Base-by-base conservation (phyloP, 192 early-diverging fungal genomes). In the Backusella luteola region DNA sequence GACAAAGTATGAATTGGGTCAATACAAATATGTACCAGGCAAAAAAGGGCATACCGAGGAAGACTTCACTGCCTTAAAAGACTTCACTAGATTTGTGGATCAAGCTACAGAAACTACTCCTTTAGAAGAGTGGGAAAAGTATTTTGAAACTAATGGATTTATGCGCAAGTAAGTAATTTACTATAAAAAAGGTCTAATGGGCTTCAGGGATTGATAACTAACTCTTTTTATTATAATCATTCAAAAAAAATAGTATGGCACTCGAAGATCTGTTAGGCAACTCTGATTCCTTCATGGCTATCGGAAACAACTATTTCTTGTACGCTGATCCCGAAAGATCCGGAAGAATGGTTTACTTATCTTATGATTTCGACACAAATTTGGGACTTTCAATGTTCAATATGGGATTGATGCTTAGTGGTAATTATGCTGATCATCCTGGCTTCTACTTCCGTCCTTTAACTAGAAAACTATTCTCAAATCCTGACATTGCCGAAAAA, bases 371-470 rank as follows among this genome's bases (percentile, higher is more conserved):
- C 5, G 73, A 74, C 21, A 39, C 56, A 6, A 66, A 14, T 23
- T 12, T 74, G 4, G 73, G 73, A n/a, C 4, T 21, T 19, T 21
- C 35, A 34, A 23, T 63, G 19, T 63, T 49, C n/a, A 38, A 41
- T 8, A 11, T 66, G 11, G 11, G n/a, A 29, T 39, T 66, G n/a
- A 66, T 74, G 56, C 35, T 66, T 23, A 49, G 53, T 15, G 73
- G 73, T n/a, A 66, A 74, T 23, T 74, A 74, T 32, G 41, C 73
- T 14, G 56, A 74, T 3, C 56, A 66, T n/a, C 73, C 73, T 42
- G 73, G 73, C 3, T 63, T 74, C 36, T 23, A 12, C 9, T 41
- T 38, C 53, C 73, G 73, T 29, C 73, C 73, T 17, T 41, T 74
- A 29, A 74, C 73, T 2, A 4, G 26, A 7, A 74, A 74, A 26